Base-by-base conservation (phyloP, 2,329 filamentous ascomycete genomes). In the Fusarium pseudoanthophilum region DNA sequence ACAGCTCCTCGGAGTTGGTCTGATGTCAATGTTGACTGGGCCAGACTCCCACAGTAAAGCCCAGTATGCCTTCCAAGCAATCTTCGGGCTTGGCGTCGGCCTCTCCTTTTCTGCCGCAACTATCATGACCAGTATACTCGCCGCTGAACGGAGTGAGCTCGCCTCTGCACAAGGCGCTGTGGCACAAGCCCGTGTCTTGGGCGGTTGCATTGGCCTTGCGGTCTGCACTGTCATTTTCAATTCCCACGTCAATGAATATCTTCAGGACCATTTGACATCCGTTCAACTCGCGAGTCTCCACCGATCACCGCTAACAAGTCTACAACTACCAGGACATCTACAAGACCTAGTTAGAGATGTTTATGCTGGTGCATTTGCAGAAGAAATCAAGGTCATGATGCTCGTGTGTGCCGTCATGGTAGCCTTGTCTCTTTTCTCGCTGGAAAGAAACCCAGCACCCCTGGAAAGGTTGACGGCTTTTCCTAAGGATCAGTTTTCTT, bases 221-320 rank as follows among this genome's bases (percentile, higher is more conserved):
- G 78, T 87, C 30, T 89, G 89, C 71, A 90, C 87, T n/a, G 85
- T 90, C 20, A 83, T 91, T 16, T 87, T 90, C 78, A 89, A 89
- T 75, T 74, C 79, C 37, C 82, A 83, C 60, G 82, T 85, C 46
- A 81, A 84, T 49, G 71, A 73, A 34, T 78, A 82, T 40, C 79
- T 88, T 16, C 75, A 79, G 18, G 71, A 73, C 32, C 72, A 79
- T 36, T 75, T 87, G 61, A 81, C 81, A 16, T 60, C 77, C 7
- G 67, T 77, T 16, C 82, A 87, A 60, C 77, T 87, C n/a, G 78
- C 79, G 14, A 78, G 80, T 18, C 80, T 88, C 26, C 85, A 85
- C 67, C 84, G 83, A 30, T 86, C 83, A 32, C 85, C 85, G 1
- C 79, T 84, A 1, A 81, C 83, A 28, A 78, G 81, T 28, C 75